These are phyloP conservation scores for Cornus suecica DNA, from an alignment of 148 eudicot species.

Conservation along the genomic window DNA sequence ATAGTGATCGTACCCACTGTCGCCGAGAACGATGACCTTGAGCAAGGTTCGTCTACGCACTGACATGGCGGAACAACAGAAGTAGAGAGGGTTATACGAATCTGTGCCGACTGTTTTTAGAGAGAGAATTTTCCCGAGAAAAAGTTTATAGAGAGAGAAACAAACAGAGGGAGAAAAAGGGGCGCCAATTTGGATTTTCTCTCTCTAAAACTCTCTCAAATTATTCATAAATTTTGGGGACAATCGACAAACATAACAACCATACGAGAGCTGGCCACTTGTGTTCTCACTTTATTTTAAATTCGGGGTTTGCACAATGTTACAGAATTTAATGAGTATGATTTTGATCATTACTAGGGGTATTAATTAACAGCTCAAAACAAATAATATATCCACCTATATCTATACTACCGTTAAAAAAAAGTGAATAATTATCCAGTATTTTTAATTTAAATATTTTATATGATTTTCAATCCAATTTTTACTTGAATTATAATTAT, in stretches of 20 bases:
- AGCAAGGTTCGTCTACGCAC: constrained; percentile 62
- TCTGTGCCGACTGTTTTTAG: not conserved
- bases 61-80: constrained; percentile 30
- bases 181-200: constrained; percentile 38
- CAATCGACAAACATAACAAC: not conserved
- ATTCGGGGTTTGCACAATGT: not conserved
- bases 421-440: no score
- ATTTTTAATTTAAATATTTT: no score
- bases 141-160: constrained; percentile 12
- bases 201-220: not conserved
- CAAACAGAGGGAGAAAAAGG: constrained; percentile 14
- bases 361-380: no score
- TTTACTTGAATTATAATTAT: no score
- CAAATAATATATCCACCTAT: no score
- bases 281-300: not conserved
- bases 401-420: no score
- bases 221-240: not conserved
- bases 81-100: not conserved
- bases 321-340: not conserved
- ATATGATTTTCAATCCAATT: no score
- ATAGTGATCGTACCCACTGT: constrained; percentile 45
- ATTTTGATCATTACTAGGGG: no score
- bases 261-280: not conserved
- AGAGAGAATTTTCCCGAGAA: constrained; percentile 8
- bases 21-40: constrained; percentile 72